Evolutionary conservation across 495 filamentous ascomycete genomes (phyloP).

Genomic region (Thermothielavioides terrestris): DNA sequence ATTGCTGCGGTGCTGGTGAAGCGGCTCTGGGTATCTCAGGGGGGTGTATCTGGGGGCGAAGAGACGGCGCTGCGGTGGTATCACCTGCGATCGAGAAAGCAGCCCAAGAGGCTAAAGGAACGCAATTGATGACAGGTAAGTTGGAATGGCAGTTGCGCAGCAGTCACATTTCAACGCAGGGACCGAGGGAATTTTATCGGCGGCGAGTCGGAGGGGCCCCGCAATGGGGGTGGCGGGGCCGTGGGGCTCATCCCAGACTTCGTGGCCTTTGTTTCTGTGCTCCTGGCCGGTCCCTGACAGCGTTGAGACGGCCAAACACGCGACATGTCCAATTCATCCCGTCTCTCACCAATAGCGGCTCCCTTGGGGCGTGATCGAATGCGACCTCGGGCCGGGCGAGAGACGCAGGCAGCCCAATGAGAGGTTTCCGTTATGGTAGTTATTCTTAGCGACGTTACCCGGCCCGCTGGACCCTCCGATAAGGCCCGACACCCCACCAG

Average conservation of each 20-base stretch:
- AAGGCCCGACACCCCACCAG: not conserved
- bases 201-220: not conserved
- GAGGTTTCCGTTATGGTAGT: not conserved
- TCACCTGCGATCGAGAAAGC: not conserved
- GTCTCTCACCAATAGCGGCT: not conserved
- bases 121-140: not conserved
- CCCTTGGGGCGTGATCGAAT: not conserved
- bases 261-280: slow-evolving; percentile 1
- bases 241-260: slow-evolving; percentile 3
- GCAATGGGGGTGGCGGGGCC: slow-evolving; percentile 5
- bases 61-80: not conserved
- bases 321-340: not conserved
- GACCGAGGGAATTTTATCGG: slow-evolving; percentile 9
- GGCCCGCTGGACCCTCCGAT: slow-evolving; percentile 2
- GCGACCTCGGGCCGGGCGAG: not conserved
- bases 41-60: not conserved
- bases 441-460: slow-evolving; percentile 1
- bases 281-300: not conserved
- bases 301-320: not conserved
- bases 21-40: not conserved
- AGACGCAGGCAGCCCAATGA: slow-evolving; percentile 1
- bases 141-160: not conserved
- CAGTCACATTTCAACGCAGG: slow-evolving; percentile 4
- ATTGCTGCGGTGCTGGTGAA: slow-evolving; percentile 3
- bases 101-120: not conserved